These are phyloP conservation scores for Leccinum imitatum DNA, from an alignment of 768 basidiomycete species.

Conservation along the genomic window DNA sequence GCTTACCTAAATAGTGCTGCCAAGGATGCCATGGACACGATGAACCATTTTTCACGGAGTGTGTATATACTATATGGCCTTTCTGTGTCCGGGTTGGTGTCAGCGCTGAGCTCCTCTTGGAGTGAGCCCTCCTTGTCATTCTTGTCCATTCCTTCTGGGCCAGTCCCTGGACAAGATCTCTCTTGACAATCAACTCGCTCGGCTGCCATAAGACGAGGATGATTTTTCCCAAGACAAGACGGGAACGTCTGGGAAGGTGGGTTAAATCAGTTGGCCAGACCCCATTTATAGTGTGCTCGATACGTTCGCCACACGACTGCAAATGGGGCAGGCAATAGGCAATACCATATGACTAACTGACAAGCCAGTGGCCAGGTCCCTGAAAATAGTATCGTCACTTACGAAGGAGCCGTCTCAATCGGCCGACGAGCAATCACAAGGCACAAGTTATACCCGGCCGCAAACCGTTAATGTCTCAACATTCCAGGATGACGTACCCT, in stretches of 20 bases:
- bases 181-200: conserved; percentile 7
- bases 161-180: background rate
- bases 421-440: no score
- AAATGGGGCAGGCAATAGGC: background rate
- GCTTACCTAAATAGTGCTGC: conserved; percentile 64
- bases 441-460: no score
- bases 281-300: conserved; percentile 1
- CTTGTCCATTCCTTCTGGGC: background rate
- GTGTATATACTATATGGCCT: conserved; percentile 51
- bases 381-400: background rate
- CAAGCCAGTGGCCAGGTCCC: background rate
- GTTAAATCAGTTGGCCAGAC: no score
- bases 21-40: conserved; percentile 59
- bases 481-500: no score
- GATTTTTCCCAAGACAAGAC: background rate
- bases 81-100: conserved; percentile 3
- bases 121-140: background rate
- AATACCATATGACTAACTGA: background rate
- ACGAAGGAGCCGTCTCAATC: no score
- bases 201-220: background rate
- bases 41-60: conserved; percentile 62
- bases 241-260: background rate
- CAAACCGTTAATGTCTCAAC: no score
- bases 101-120: background rate
- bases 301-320: background rate